Evolutionary conservation across 2,329 filamentous ascomycete genomes (phyloP), one percentile per base, ranked within the genome.

Genomic region (Cytospora piceicola): DNA sequence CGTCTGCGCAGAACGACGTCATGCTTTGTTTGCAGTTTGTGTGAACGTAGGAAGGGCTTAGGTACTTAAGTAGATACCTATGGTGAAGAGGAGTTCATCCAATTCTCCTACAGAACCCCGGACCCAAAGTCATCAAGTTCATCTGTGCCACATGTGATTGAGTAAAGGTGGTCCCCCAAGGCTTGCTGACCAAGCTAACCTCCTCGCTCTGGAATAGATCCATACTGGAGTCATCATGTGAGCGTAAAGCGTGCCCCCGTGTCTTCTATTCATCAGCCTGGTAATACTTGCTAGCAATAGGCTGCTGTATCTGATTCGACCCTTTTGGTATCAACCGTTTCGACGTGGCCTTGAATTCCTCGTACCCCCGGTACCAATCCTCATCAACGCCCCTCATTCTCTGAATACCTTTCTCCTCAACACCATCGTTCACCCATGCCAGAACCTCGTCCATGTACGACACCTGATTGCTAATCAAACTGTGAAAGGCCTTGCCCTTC

Each of bases 401-500:
- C 32, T 71, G 64, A 9, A 71, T 56, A 0, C 73, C 74, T 20
- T 60, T 61, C 30, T 69, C 57, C 32, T 64, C 74, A 7, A 74
- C 72, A 2, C 59, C 63, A 2, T 62, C 32, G 3, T 67, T 67
- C 2, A 64, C 66, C 66, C 66, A 67, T 68, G 55, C 61, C 46
- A 76, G 63, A 1, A 77, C 58, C 36, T 77, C 71, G 52, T 63
- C 73, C 69, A 72, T 79, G 72, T 72, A 79, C 68, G 59, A 32
- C 2, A 67, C 66, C 22, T 67, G 66, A 2, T 67, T 67, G n/a
- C 61, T 30, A 8, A 67, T 63, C 51, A 80, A 66, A 27, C 78
- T 75, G 70, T 81, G 76, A 54, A 80, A 76, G 69, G 73, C 67
- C 69, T 79, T 71, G 62, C 78, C 74, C 63, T 76, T 69, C 59